A percentile compares a stretch with the other conserved stretches of the same genome.
Evolutionary conservation across 345 rosid genomes (phyloP).

Genomic region (rapeseed (Brassica napus)): Da-Ae NC_063450.1:27093501-27094000

Average conservation of each 20-base stretch:
- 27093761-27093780: slow-evolving; percentile 46
- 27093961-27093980: slow-evolving; percentile 26
- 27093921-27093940: slow-evolving; percentile 44
- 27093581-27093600: slow-evolving; percentile 78
- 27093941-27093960: slow-evolving; percentile 39
- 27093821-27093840: slow-evolving; percentile 38
- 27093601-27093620: slow-evolving; percentile 50
- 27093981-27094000: slow-evolving; percentile 37
- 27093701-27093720: slow-evolving; percentile 52
- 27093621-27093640: neutral
- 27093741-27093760: slow-evolving; percentile 51
- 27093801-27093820: slow-evolving; percentile 40
- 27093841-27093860: slow-evolving; percentile 44
- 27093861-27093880: slow-evolving; percentile 49
- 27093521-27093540: slow-evolving; percentile 43
- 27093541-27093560: slow-evolving; percentile 61
- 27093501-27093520: slow-evolving; percentile 45
- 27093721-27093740: slow-evolving; percentile 49
- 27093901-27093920: slow-evolving; percentile 44
- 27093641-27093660: neutral
- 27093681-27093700: neutral
- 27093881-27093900: slow-evolving; percentile 53
- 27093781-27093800: slow-evolving; percentile 48
- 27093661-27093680: neutral
- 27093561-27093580: slow-evolving; percentile 81